Evolutionary conservation across 192 early-diverging fungal genomes (phyloP).

Genomic region (Anaeromyces robustus): DNA sequence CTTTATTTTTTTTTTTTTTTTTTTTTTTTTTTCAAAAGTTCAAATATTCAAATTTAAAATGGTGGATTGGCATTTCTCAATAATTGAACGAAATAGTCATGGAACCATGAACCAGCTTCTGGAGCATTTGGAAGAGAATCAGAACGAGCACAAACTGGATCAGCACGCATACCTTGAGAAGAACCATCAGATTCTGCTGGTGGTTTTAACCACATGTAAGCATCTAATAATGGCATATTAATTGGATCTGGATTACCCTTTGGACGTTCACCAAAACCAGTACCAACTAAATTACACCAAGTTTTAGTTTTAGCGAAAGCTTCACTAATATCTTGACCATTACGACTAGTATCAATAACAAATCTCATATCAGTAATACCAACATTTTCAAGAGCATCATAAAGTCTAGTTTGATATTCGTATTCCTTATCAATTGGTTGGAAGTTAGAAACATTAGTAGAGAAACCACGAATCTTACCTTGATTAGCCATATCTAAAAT

Average conservation of each 20-base stretch:
- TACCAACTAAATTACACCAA: constrained; percentile 18
- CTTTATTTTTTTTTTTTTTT: too few relatives aligned
- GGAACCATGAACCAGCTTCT: constrained; percentile 25
- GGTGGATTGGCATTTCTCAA: constrained; percentile 28
- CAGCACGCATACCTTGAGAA: constrained; percentile 10
- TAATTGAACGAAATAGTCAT: constrained; percentile 17
- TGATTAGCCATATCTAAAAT: constrained; percentile 8
- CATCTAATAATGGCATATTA: constrained; percentile 15
- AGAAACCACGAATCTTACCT: constrained; percentile 14
- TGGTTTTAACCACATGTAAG: constrained; percentile 27
- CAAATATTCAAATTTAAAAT: too few relatives aligned
- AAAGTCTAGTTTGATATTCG: constrained; percentile 6
- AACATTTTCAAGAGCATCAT: constrained; percentile 1
- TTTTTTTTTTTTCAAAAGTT: too few relatives aligned
- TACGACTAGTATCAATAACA: constrained; percentile 14
- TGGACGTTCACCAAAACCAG: constrained; percentile 10
- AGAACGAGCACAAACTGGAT: constrained; percentile 7
- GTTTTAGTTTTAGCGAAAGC: constrained; percentile 11
- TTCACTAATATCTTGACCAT: constrained; percentile 3
- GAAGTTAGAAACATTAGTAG: constrained; percentile 29
- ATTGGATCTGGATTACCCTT: constrained; percentile 1
- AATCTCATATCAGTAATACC: constrained; percentile 10
- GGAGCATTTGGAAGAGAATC: constrained; percentile 16
- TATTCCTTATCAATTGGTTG: constrained; percentile 16
- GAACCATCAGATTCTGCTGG: constrained; percentile 22